Base-by-base conservation (phyloP, 306 rosid species). In the Mucuna pruriens region DNA sequence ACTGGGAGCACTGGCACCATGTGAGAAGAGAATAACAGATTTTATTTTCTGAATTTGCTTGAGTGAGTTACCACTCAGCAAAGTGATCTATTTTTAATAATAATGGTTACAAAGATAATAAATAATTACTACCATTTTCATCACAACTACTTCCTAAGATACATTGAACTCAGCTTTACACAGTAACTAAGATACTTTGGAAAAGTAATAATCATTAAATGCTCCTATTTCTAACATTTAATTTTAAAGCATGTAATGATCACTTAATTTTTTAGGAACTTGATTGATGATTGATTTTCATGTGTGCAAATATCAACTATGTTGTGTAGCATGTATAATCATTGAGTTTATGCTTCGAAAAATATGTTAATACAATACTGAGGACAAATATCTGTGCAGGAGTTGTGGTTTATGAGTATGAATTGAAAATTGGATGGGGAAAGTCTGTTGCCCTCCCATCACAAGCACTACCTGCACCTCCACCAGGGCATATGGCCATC, bases 401-500 rank as follows among this genome's bases (percentile, higher is more conserved):
- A 78, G 98, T 96, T 78, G 90, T 96, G 84, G 99, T 96, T 83
- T 96, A 96, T 85, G 99, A 94, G 73, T 96, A 96, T 70, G 99
- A 96, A 82, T 84, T 96, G 91, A 96, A 96, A 92, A 92, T 96
- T 74, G 99, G 99, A 70, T 96, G 99, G 99, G 98, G 99, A 29
- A 96, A 94, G 87, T 93, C 99, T 77, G 99, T 96, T 65, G 94
- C 98, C 61, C 91, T 96, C 73, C 99, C 99, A 69, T 96, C 99
- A 0, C 98, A 96, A 92, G 99, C 99, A 1, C 84, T 96, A 64
- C 99, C 99, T 66, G 99, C 99, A 48, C 99, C 99, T 29, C 98
- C 98, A 52, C 99, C 98, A 29, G 99, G 99, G 84, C 99, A 94
- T 31, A 96, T 96, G 99, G 99, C 99, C 61, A 96, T 96, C 84